Conservation (phyloP, 306 rosid species). For the Glycine soja region DNA sequence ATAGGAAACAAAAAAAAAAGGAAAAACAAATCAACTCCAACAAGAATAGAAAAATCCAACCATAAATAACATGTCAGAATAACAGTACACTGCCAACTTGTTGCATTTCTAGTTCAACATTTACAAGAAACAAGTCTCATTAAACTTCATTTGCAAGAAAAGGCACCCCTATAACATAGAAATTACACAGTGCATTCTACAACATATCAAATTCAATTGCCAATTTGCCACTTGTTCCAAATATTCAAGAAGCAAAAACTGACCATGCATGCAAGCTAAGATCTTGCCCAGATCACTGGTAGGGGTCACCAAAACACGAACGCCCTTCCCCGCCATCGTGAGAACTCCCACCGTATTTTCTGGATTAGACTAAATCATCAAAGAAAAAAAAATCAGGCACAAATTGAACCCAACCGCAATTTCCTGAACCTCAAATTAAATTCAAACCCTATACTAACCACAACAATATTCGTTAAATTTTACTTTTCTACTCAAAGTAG, state of each 20-base stretch:
- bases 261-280: constrained; percentile 94
- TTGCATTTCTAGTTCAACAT: constrained; percentile 20
- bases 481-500: background rate
- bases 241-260: constrained; percentile 45
- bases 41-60: constrained; percentile 26
- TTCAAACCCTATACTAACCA: background rate
- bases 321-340: constrained; percentile 96
- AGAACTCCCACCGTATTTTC: constrained; percentile 96
- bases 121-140: constrained; percentile 2
- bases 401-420: constrained; percentile 3
- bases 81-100: constrained; percentile 1
- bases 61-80: background rate
- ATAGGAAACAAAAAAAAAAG: background rate
- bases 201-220: constrained; percentile 3
- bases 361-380: constrained; percentile 76
- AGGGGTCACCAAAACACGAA: constrained; percentile 93
- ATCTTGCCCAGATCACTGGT: constrained; percentile 97
- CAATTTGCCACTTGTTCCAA: background rate
- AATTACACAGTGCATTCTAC: background rate
- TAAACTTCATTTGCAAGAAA: constrained; percentile 15
- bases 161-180: background rate
- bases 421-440: background rate
- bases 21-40: constrained; percentile 16
- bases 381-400: constrained; percentile 41
- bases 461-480: background rate